Percentiles rank a stretch among this genome's conserved stretches.
Evolutionary conservation across 2,329 filamentous ascomycete species (phyloP).

Genomic region (Colletotrichum truncatum): DNA sequence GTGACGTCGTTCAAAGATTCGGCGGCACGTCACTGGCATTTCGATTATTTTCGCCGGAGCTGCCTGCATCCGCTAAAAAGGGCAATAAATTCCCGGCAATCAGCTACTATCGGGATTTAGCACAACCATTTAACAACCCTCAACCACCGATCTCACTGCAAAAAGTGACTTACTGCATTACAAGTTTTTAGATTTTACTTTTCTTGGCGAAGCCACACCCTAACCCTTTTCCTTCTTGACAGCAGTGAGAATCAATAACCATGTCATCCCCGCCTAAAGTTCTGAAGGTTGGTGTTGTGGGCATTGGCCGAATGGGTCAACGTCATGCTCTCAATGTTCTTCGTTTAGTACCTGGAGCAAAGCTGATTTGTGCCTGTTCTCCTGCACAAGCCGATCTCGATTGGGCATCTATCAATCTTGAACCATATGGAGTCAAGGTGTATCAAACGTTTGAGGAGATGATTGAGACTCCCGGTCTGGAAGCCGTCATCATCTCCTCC

Average conservation of each 20-base stretch:
- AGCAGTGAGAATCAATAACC: no score
- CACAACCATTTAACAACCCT: no score
- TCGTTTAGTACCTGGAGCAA: conserved; percentile 52
- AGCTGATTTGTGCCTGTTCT: conserved; percentile 58
- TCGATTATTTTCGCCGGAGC: not conserved
- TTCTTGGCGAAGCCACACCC: no score
- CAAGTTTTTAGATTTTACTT: no score
- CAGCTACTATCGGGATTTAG: no score
- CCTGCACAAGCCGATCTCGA: conserved; percentile 52
- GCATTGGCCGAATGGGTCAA: conserved; percentile 61
- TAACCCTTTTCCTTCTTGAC: not conserved
- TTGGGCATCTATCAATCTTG: conserved; percentile 53
- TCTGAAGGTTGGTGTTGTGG: conserved; percentile 54
- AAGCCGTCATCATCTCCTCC: conserved; percentile 52
- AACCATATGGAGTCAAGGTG: conserved; percentile 50
- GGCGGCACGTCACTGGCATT: not conserved
- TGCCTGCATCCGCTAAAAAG: not conserved
- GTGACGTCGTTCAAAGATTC: not conserved
- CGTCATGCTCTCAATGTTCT: conserved; percentile 59
- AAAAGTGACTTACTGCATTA: no score
- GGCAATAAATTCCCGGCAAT: not conserved
- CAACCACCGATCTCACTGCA: no score
- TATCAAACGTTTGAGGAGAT: conserved; percentile 57
- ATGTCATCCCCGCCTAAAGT: conserved; percentile 32
- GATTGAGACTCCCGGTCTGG: conserved; percentile 44